Evolutionary conservation across 2,329 filamentous ascomycete species (phyloP), one percentile per base, ranked within the genome.

Genomic region (Davidsoniella australis): DNA sequence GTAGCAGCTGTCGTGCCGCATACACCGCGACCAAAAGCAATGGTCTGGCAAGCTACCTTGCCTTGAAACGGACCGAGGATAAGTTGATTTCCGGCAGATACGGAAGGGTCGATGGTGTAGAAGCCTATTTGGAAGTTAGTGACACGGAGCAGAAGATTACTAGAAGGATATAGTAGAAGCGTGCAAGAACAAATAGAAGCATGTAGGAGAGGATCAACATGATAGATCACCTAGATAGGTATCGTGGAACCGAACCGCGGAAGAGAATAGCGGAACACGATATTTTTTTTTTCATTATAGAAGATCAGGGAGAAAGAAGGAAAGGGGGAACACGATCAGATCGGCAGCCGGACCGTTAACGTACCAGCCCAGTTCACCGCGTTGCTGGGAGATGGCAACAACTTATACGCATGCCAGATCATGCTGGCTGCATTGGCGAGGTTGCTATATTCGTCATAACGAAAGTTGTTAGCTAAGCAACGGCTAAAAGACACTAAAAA

Each of bases 61-160:
- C 84, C 84, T 56, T 86, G 80, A 63, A 89, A 89, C 0, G 84
- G 84, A 0, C 82, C 84, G 1, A 89, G 75, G 55, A 88, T 81
- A 42, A 89, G 72, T 57, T 77, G 75, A 2, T 57, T 57, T 18
- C 57, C 57, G 23, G 51, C 45, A 7, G 63, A 59, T 8, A 41
- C 45, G 36, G 42, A 12, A 5, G 62, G 56, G 59, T 85, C 76
- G 41, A 80, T 64, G 12, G 80, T 76, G 66, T 87, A 87, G 67
- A 87, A 89, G 20, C 84, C 82, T 78, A 41, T 40, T 7, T 17
- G 24, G 39, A 46, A 47, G 45, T 54, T 41, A 29, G 24, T 45
- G 26, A 29, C 26, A 17, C 20, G 24, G 8, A 37, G 20, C 18
- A 37, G 12, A 40, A 20, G 5, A 40, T 40, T 17, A 9, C 29